Evolutionary conservation across 2,329 filamentous ascomycete species (phyloP).

Genomic region (Teratosphaeria destructans): DNA sequence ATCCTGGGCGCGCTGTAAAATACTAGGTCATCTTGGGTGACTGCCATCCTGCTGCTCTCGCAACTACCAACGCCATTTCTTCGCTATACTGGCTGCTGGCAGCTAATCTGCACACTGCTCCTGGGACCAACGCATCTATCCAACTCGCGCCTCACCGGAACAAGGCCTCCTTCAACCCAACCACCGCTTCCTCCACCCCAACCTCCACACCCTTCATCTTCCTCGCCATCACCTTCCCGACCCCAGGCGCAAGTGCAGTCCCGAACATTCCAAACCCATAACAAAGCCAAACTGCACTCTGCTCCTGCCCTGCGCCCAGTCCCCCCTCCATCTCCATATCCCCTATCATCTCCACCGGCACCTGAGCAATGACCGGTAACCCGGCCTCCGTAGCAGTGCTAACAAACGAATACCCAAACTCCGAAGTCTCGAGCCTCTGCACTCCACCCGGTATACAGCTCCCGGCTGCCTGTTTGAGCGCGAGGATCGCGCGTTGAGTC

Average conservation of each 20-base stretch:
- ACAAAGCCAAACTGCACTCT: conserved; percentile 8
- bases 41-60: too few species aligned
- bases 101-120: too few species aligned
- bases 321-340: not conserved
- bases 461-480: not conserved
- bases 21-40: too few species aligned
- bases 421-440: not conserved
- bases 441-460: not conserved
- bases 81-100: too few species aligned
- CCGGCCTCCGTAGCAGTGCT: conserved; percentile 2
- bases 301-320: not conserved
- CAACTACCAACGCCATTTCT: too few species aligned
- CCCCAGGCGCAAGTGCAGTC: conserved; percentile 14
- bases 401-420: not conserved
- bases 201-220: conserved; percentile 4
- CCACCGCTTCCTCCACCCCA: not conserved
- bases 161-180: not conserved
- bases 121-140: too few species aligned
- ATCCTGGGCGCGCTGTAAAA: not conserved
- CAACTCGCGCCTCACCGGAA: not conserved
- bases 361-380: conserved; percentile 10
- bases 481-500: not conserved
- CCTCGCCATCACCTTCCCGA: conserved; percentile 3
- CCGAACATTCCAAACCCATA: conserved; percentile 16
- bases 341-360: conserved; percentile 1